Conservation (phyloP, 2,329 filamentous ascomycete species). For the Penicillium psychrosexuale region DNA sequence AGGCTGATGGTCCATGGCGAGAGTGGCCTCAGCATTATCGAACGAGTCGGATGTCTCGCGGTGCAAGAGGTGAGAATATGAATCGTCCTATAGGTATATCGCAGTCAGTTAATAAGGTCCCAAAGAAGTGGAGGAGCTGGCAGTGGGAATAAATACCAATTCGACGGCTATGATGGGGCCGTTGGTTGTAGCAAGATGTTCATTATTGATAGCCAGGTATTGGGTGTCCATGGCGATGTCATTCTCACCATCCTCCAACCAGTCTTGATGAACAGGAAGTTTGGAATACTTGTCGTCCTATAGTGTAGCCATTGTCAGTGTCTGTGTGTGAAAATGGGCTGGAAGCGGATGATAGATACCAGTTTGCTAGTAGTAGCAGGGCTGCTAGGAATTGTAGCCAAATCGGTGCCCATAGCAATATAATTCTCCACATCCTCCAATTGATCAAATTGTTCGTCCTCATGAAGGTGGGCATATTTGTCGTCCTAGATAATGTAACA, state of each 20-base stretch:
- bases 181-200: background rate
- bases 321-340: background rate
- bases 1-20: background rate
- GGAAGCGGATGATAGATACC: background rate
- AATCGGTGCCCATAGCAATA: background rate
- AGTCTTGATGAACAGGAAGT: background rate
- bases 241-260: background rate
- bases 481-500: background rate
- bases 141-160: background rate
- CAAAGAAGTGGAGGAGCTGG: too few relatives aligned
- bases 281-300: background rate
- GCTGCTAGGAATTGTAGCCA: background rate
- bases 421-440: background rate
- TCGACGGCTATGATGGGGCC: background rate
- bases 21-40: background rate
- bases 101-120: accelerated
- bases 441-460: too few relatives aligned
- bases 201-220: background rate
- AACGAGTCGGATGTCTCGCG: background rate
- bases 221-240: background rate
- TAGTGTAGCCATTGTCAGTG: background rate
- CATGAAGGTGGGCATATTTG: too few relatives aligned
- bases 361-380: too few relatives aligned
- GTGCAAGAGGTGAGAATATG: background rate
- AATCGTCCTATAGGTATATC: background rate